phyloP scores from a whole-genome alignment of 192 early-diverging fungal genomes.

The Umbelopsis ramanniana region DNA sequence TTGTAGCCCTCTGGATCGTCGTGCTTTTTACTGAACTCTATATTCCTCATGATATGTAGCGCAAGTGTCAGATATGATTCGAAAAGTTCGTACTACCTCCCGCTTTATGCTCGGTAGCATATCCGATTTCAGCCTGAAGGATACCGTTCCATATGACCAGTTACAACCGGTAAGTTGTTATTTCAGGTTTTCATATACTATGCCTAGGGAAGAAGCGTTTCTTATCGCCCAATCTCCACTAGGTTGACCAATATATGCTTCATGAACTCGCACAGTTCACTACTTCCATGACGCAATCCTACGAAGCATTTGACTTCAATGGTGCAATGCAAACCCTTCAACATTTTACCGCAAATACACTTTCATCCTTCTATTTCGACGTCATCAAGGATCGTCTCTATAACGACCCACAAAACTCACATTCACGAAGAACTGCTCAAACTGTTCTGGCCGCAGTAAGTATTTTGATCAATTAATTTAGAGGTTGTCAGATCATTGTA shows the following conservation, averaged over 20 bases:
- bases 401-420: slow-evolving; percentile 47
- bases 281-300: slow-evolving; percentile 53
- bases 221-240: neutral
- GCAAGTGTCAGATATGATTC: slow-evolving; percentile 65
- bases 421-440: slow-evolving; percentile 63
- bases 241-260: slow-evolving; percentile 65
- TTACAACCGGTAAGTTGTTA: slow-evolving; percentile 42
- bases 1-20: no score
- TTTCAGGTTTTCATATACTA: no score
- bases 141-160: slow-evolving; percentile 54
- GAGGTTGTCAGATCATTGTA: no score
- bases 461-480: neutral
- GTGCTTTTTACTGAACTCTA: no score
- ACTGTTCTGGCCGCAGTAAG: slow-evolving; percentile 65
- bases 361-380: slow-evolving; percentile 84
- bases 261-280: slow-evolving; percentile 69
- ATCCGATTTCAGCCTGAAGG: slow-evolving; percentile 53
- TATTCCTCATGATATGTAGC: slow-evolving; percentile 30
- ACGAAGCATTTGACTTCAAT: slow-evolving; percentile 66
- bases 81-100: slow-evolving; percentile 76
- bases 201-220: no score
- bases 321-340: slow-evolving; percentile 67
- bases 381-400: slow-evolving; percentile 81
- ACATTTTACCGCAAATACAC: slow-evolving; percentile 64
- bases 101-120: slow-evolving; percentile 82